Evolutionary conservation across 2,329 filamentous ascomycete genomes (phyloP), one percentile per base, ranked within the genome.

Genomic region (Fusarium hainanense): DNA sequence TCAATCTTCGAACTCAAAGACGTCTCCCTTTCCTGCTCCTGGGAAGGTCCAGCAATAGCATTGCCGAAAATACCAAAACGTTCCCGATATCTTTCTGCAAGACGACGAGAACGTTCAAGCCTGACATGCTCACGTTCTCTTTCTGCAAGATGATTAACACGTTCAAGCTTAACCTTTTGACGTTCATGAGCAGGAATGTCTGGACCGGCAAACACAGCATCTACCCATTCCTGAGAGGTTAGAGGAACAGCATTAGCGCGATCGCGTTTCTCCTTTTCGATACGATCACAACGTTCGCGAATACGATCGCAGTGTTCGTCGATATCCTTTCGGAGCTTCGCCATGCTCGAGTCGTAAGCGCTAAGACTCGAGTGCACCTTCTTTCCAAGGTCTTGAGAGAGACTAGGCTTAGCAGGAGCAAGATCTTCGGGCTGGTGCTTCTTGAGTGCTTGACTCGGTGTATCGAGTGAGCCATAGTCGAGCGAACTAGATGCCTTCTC

Each of bases 371-470:
- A 12, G 11, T 12, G 27, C 18, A 37, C 6, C 34, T 37, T 37
- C 18, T 37, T n/a, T n/a, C 18, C 34, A 3, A 37, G 18, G 34
- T 11, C 18, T 37, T n/a, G 34, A 1, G 34, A 37, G 7, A 37
- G 34, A n/a, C 16, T 11, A n/a, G 34, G 16, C 16, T 18, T n/a
- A 11, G 16, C 34, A 37, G 34, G 11, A 37, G 3, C 9, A n/a
- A 11, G 1, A n/a, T 37, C 34, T 11, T 37, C 34, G 9, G 2
- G 9, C 16, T n/a, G 9, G 6, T 18, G 8, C 3, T 37, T 37
- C 16, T 11, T 9, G 9, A 37, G 9, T 2, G 9, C 9, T 2
- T n/a, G 5, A 37, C 34, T 32, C 0, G 8, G 7, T 8, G 30
- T 32, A 0, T 3, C 0, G 3, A 32, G 13, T 32, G 30, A 32